Conservation (phyloP, 306 rosid species). For the Fragaria nilgerrensis region DNA sequence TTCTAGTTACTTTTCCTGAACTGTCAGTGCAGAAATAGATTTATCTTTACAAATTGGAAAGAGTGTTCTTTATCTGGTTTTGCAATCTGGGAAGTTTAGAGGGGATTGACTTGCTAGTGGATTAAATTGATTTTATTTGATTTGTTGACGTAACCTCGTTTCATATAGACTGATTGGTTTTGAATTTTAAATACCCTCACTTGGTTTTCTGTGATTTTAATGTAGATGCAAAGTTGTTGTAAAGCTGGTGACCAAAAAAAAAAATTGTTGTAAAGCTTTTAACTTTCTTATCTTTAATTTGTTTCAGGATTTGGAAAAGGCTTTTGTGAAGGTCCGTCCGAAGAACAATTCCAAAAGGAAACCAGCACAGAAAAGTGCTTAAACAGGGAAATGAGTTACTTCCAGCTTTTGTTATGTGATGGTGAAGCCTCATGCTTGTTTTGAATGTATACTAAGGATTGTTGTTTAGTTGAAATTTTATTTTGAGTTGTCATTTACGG, state of each 20-base stretch:
- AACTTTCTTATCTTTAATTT: constrained; percentile 16
- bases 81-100: neutral
- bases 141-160: neutral
- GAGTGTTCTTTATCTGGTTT: neutral
- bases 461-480: neutral
- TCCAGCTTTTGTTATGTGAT: neutral
- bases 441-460: neutral
- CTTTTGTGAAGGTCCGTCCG: constrained; percentile 80
- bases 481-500: neutral
- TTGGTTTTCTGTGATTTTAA: neutral
- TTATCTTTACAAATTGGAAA: neutral
- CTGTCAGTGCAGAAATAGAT: neutral
- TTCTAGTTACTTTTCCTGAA: neutral
- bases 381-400: neutral
- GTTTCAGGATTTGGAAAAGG: constrained; percentile 69
- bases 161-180: neutral
- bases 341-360: constrained; percentile 77
- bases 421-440: neutral
- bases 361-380: constrained; percentile 45
- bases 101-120: neutral
- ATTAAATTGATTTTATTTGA: neutral
- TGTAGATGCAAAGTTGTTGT: neutral
- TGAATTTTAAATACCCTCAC: neutral
- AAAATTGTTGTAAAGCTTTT: neutral
- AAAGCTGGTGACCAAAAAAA: neutral